Conservation (phyloP, 768 basidiomycete species). For the Austroboletus festivus region DNA sequence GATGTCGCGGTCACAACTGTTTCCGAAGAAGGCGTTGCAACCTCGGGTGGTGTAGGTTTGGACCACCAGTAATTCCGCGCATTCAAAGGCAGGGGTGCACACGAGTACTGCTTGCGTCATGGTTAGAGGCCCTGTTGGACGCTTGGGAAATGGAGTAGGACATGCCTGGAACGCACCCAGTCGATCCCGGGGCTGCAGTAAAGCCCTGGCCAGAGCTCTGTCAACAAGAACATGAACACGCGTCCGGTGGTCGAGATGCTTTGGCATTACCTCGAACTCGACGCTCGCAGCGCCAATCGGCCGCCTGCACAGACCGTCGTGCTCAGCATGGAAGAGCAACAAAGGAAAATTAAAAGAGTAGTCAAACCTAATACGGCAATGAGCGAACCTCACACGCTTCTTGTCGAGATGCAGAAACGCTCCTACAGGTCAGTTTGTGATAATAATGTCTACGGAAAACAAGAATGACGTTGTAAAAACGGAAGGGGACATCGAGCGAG, state of each 20-base stretch:
- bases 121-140: background rate
- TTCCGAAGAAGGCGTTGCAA: constrained; percentile 1
- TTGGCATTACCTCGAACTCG: constrained; percentile 20
- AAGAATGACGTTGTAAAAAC: background rate
- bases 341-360: constrained; percentile 3
- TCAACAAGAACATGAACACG: constrained; percentile 10
- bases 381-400: constrained; percentile 20
- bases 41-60: constrained; percentile 14
- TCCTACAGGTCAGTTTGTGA: constrained; percentile 25
- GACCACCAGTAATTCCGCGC: constrained; percentile 34
- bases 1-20: background rate
- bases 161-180: constrained; percentile 20
- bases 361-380: background rate
- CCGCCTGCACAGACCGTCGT: constrained; percentile 18
- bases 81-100: constrained; percentile 6
- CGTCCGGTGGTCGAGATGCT: background rate
- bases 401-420: constrained; percentile 12
- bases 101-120: constrained; percentile 3
- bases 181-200: constrained; percentile 9
- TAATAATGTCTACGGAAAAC: background rate
- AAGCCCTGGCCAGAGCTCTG: constrained; percentile 15
- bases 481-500: constrained; percentile 43
- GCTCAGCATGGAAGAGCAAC: constrained; percentile 17
- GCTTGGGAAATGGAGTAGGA: background rate
- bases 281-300: constrained; percentile 23